Conservation (phyloP, 1,139 yeast genomes). For the Blastobotrys elegans region DNA sequence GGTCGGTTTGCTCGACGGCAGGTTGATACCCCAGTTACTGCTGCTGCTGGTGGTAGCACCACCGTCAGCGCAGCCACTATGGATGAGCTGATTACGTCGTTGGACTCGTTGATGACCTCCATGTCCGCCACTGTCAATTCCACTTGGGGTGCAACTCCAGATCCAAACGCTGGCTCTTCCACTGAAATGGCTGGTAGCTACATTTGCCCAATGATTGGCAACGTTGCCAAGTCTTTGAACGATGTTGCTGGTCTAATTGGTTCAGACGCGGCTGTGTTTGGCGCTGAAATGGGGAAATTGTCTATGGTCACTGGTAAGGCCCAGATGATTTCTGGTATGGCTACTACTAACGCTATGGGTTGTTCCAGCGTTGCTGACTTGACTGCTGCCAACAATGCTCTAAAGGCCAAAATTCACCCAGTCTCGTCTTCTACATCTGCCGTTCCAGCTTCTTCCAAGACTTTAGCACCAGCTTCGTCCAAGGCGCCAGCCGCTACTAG, state of each 20-base stretch:
- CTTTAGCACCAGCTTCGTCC: background rate
- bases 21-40: background rate
- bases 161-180: slow-evolving; percentile 1
- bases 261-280: background rate
- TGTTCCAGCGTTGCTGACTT: slow-evolving; percentile 1
- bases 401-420: background rate
- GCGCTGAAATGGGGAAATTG: background rate
- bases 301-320: background rate
- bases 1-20: background rate
- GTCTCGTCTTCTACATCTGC: background rate
- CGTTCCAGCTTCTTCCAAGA: background rate
- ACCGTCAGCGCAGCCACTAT: slow-evolving; percentile 1
- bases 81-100: background rate
- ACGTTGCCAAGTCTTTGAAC: slow-evolving; percentile 1
- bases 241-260: slow-evolving; percentile 1
- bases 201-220: slow-evolving; percentile 9
- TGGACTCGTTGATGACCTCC: background rate
- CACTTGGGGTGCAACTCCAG: background rate
- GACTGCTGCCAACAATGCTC: background rate
- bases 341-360: background rate
- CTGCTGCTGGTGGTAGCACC: background rate
- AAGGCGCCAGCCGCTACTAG: too few species aligned
- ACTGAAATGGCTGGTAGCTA: slow-evolving; percentile 1
- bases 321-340: background rate
- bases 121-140: background rate